Conservation (phyloP, 768 basidiomycete species). For the Boletus rufocinnamomeus region DNA sequence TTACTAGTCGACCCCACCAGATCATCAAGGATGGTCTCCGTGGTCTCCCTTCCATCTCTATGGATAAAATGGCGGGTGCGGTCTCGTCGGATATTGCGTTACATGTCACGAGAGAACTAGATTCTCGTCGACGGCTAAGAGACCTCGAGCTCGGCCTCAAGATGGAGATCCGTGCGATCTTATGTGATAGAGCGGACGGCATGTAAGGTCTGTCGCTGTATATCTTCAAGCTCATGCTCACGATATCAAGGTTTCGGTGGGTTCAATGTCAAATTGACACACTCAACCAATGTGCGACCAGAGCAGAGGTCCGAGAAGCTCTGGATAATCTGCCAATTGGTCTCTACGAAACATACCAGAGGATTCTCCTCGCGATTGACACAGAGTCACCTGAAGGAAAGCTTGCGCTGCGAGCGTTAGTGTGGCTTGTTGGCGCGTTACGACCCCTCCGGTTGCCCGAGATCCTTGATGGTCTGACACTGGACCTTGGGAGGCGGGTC, state of each 20-base stretch:
- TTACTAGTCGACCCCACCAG: slow-evolving; percentile 21
- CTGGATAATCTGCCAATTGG: slow-evolving; percentile 19
- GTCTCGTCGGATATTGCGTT: slow-evolving; percentile 14
- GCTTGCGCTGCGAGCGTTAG: slow-evolving; percentile 12
- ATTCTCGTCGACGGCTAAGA: slow-evolving; percentile 10
- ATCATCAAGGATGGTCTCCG: slow-evolving; percentile 8
- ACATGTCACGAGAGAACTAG: slow-evolving; percentile 17
- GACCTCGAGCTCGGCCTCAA: slow-evolving; percentile 9
- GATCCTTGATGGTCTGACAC: slow-evolving; percentile 14
- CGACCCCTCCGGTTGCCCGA: slow-evolving; percentile 16
- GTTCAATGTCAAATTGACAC: slow-evolving; percentile 25
- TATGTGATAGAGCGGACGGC: slow-evolving; percentile 19
- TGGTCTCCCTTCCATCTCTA: slow-evolving; percentile 8
- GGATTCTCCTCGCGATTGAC: slow-evolving; percentile 21
- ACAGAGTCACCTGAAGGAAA: background rate
- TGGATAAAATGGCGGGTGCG: slow-evolving; percentile 5
- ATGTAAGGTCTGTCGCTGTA: slow-evolving; percentile 9
- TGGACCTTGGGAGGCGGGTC: slow-evolving; percentile 5
- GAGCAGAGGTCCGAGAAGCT: slow-evolving; percentile 12
- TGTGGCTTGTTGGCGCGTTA: slow-evolving; percentile 22
- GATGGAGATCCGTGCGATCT: slow-evolving; percentile 5
- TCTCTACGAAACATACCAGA: slow-evolving; percentile 24
- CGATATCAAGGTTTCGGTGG: slow-evolving; percentile 23
- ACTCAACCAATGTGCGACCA: slow-evolving; percentile 11
- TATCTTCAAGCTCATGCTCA: background rate